Evolutionary conservation across 176 grass and related monocot genomes (phyloP).

Genomic region (Lolium perenne): DNA sequence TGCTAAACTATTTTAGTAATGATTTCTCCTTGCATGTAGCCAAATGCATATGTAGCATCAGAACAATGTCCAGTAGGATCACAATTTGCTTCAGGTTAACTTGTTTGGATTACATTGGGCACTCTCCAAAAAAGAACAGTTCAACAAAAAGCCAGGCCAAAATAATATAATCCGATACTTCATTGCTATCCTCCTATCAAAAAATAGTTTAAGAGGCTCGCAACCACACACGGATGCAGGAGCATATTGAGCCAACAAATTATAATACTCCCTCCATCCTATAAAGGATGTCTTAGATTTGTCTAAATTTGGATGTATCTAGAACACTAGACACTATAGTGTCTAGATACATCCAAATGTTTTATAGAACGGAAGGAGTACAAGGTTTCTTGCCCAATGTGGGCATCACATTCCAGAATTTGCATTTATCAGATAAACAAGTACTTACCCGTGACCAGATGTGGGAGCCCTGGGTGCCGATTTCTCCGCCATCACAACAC

Average conservation of each 20-base stretch:
- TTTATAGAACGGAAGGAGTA: too few species aligned
- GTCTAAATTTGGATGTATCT: too few species aligned
- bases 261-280: too few species aligned
- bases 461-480: slow-evolving; percentile 87
- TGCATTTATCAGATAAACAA: slow-evolving; percentile 18
- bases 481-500: slow-evolving; percentile 96
- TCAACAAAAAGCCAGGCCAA: slow-evolving; percentile 14
- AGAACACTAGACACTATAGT: too few species aligned
- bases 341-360: too few species aligned
- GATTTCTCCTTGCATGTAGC: neutral
- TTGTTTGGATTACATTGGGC: neutral
- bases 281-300: too few species aligned
- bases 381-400: neutral
- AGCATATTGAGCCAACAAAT: neutral
- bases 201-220: neutral
- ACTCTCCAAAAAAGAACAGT: neutral
- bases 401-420: neutral
- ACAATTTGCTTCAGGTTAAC: neutral
- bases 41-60: neutral
- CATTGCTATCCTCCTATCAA: neutral
- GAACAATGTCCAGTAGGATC: neutral
- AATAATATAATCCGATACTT: neutral
- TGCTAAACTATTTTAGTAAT: neutral
- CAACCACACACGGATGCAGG: neutral
- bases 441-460: slow-evolving; percentile 81